Evolutionary conservation across 164 flowering plant genomes (phyloP).

Genomic region (Stephania cephalantha): DNA sequence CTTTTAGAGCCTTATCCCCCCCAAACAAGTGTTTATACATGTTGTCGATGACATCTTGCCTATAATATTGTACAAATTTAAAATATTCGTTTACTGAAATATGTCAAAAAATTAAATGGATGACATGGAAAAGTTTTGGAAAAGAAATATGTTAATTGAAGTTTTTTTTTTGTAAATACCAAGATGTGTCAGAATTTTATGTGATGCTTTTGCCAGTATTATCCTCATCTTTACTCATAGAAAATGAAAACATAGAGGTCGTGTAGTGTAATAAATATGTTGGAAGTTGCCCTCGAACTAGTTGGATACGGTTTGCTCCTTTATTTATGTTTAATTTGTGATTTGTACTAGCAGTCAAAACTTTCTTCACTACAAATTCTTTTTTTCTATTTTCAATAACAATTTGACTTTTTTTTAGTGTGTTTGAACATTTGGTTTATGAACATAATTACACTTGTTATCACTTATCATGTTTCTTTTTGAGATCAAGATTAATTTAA

Average conservation of each 20-base stretch:
- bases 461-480: neutral
- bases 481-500: neutral
- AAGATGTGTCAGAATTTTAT: neutral
- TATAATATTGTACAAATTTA: too few relatives aligned
- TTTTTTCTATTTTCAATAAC: neutral
- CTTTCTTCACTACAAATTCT: neutral
- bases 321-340: neutral
- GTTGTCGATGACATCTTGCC: neutral
- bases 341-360: neutral
- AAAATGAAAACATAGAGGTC: too few relatives aligned
- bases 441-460: neutral
- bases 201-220: neutral
- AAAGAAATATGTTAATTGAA: neutral
- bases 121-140: neutral
- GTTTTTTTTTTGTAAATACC: neutral
- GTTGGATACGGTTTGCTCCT: neutral
- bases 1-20: neutral
- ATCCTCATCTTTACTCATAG: neutral
- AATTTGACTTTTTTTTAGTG: neutral
- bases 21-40: neutral
- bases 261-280: too few relatives aligned
- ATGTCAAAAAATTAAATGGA: neutral
- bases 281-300: neutral
- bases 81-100: neutral
- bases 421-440: neutral